phyloP scores from a whole-genome alignment of 73 alveolate species.

The Durusdinium trenchii region DNA sequence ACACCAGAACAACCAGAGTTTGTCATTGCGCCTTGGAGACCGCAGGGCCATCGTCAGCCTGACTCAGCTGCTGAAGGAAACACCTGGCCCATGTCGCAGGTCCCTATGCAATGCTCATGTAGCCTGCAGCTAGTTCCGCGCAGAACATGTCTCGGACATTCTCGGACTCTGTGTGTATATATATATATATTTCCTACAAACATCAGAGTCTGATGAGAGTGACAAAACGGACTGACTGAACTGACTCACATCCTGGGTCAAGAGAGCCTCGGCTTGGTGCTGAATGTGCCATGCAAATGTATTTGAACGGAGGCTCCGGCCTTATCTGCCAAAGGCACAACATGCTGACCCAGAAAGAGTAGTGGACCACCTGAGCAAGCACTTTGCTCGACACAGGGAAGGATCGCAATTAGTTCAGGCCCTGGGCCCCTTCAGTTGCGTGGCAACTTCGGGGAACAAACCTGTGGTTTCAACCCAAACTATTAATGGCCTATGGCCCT shows the following conservation, averaged over 20 bases:
- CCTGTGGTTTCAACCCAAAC: no score
- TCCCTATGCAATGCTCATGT: no score
- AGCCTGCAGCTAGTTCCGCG: no score
- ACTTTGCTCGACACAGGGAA: not conserved
- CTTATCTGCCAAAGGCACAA: constrained; percentile 90
- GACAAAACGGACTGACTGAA: no score
- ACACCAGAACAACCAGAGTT: no score
- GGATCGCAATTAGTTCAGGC: not conserved
- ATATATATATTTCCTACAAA: not conserved
- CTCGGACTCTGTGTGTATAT: not conserved
- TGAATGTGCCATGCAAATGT: not conserved
- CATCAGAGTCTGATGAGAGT: no score
- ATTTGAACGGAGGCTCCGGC: constrained; percentile 5
- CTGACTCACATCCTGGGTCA: not conserved
- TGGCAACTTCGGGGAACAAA: no score
- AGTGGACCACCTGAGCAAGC: constrained; percentile 85
- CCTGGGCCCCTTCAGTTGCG: not conserved
- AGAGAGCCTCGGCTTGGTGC: not conserved
- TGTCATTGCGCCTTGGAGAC: constrained; percentile 65
- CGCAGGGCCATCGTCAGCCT: constrained; percentile 88
- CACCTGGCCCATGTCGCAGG: not conserved
- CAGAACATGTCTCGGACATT: not conserved
- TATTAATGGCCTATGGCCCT: no score
- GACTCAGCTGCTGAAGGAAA: constrained; percentile 60
- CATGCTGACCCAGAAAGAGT: constrained; percentile 71